A percentile compares a stretch with the other conserved stretches of the same genome.
Evolutionary conservation across 2,329 filamentous ascomycete genomes (phyloP).

Genomic region (Penicillium sp.): DNA sequence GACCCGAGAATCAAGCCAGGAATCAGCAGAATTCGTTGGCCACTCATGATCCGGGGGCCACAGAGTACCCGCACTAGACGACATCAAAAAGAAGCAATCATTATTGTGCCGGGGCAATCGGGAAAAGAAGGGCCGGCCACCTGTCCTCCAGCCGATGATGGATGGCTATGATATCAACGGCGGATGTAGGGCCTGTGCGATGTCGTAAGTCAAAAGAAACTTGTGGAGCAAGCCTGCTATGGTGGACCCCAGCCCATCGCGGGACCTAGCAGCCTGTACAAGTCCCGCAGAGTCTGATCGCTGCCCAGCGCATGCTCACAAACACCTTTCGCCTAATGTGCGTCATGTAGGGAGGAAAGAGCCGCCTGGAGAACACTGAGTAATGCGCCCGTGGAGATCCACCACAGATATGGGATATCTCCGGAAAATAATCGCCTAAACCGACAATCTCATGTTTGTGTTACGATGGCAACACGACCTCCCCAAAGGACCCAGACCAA

Average conservation of each 20-base stretch:
- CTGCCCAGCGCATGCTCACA: background rate
- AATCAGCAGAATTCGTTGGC: background rate
- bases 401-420: background rate
- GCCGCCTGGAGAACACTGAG: background rate
- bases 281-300: background rate
- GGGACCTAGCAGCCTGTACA: background rate
- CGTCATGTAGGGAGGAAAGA: background rate
- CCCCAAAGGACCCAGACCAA: background rate
- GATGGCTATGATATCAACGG: conserved; percentile 14
- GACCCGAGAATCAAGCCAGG: background rate
- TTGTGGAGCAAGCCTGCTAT: conserved; percentile 2
- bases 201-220: conserved; percentile 13
- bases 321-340: background rate
- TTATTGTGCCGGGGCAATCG: background rate
- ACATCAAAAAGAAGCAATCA: background rate
- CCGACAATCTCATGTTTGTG: background rate
- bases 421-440: background rate
- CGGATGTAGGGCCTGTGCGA: background rate
- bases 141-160: conserved; percentile 1
- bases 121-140: background rate
- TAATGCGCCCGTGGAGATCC: background rate
- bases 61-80: no score
- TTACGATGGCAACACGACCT: background rate
- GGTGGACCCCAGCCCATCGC: background rate
- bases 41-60: background rate